Conservation (phyloP, 495 filamentous ascomycete species). For the Recurvomyces mirabilis region DNA sequence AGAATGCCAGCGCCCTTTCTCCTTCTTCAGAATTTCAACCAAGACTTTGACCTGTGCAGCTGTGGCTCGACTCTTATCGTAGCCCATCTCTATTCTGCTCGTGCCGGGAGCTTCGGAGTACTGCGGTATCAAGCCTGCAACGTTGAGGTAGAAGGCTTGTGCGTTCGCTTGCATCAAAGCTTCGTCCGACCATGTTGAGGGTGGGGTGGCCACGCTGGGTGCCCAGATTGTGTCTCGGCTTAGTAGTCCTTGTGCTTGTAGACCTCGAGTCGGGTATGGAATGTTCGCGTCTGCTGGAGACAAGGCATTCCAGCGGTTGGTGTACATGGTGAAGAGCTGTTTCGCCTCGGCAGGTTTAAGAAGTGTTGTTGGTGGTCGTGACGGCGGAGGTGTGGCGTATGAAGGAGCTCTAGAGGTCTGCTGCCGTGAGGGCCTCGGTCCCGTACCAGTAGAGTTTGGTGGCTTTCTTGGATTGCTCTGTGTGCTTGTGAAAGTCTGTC, state of each 20-base stretch:
- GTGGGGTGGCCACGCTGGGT: conserved; percentile 3
- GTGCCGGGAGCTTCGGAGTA: conserved; percentile 3
- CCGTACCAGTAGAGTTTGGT: no score
- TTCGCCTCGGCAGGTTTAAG: conserved; percentile 10
- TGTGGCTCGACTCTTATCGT: conserved; percentile 4
- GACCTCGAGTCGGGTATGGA: conserved; percentile 12
- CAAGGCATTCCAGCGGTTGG: conserved; percentile 12
- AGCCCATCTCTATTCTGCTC: conserved; percentile 11
- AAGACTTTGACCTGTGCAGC: conserved; percentile 12
- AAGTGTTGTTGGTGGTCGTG: conserved; percentile 1
- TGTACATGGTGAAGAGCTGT: conserved; percentile 10
- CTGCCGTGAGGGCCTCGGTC: no score
- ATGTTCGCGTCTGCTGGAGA: conserved; percentile 14
- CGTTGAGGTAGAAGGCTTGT: conserved; percentile 16
- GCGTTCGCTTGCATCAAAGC: conserved; percentile 15
- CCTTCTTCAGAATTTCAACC: conserved; percentile 19
- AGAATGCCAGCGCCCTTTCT: conserved; percentile 17
- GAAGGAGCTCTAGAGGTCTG: no score
- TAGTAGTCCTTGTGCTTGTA: conserved; percentile 1
- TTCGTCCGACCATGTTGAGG: conserved; percentile 13
- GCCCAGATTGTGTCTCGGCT: conserved; percentile 8
- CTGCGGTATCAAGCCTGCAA: conserved; percentile 4
- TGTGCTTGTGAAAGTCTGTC: no score
- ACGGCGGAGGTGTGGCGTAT: not conserved
- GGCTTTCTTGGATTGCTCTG: no score